Conservation (phyloP, 129 eudicot species). For the Sambucus nigra region DNA sequence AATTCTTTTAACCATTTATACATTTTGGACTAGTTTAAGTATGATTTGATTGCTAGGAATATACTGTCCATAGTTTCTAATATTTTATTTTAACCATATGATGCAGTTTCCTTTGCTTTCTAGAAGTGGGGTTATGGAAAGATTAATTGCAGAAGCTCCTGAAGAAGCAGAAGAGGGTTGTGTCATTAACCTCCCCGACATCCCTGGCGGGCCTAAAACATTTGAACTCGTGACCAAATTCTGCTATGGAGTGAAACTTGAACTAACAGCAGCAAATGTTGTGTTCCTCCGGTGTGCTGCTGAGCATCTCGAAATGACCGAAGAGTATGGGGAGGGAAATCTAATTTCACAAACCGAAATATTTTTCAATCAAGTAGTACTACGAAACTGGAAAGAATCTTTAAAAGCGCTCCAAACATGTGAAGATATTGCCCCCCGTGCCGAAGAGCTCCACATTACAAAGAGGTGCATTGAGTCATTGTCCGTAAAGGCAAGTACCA, state of each 20-base stretch:
- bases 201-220: slow-evolving; percentile 81
- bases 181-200: slow-evolving; percentile 40
- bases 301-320: slow-evolving; percentile 80
- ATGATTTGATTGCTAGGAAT: too few relatives aligned
- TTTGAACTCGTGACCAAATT: slow-evolving; percentile 88
- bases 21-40: too few relatives aligned
- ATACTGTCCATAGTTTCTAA: slow-evolving; percentile 1
- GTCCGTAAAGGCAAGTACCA: slow-evolving; percentile 70
- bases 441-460: slow-evolving; percentile 64
- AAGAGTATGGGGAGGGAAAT: slow-evolving; percentile 91
- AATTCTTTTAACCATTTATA: too few relatives aligned
- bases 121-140: slow-evolving; percentile 88
- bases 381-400: slow-evolving; percentile 74
- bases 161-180: slow-evolving; percentile 43
- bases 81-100: not conserved
- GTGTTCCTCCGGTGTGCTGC: slow-evolving; percentile 81
- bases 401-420: slow-evolving; percentile 70
- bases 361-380: slow-evolving; percentile 66
- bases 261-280: slow-evolving; percentile 77
- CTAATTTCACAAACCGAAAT: slow-evolving; percentile 70
- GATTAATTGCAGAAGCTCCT: slow-evolving; percentile 58
- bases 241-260: slow-evolving; percentile 96
- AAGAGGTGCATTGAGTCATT: slow-evolving; percentile 77
- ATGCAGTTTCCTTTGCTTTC: slow-evolving; percentile 89
- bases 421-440: slow-evolving; percentile 49